phyloP scores from a whole-genome alignment of 192 early-diverging fungal genomes.

The Pilobolus umbonatus region DNA sequence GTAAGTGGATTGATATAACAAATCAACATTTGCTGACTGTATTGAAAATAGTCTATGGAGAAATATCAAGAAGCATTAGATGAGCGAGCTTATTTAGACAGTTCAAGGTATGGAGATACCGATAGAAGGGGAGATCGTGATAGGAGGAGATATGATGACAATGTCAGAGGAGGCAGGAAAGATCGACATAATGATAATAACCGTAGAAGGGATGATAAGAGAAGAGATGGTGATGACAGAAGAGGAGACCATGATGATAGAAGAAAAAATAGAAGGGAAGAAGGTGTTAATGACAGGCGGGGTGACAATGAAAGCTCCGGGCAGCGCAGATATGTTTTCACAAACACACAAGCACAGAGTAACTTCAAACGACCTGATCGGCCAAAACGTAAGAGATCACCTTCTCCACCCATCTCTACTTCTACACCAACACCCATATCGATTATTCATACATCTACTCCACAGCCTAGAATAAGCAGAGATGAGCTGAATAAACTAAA shows the following conservation, averaged over 20 bases:
- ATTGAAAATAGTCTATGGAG: slow-evolving; percentile 47
- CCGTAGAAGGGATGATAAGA: background rate
- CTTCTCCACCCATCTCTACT: slow-evolving; percentile 7
- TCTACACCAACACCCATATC: background rate
- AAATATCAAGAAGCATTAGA: slow-evolving; percentile 59
- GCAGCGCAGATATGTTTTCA: slow-evolving; percentile 28
- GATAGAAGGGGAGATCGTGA: slow-evolving; percentile 13
- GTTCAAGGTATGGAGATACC: slow-evolving; percentile 20
- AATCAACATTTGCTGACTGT: background rate
- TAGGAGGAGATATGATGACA: slow-evolving; percentile 5
- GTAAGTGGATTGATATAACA: slow-evolving; percentile 31
- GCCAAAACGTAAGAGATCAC: slow-evolving; percentile 8
- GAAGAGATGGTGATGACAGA: slow-evolving; percentile 5
- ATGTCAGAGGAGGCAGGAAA: background rate
- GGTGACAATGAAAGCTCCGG: background rate
- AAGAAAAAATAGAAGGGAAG: background rate
- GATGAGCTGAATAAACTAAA: slow-evolving; percentile 85
- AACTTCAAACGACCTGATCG: slow-evolving; percentile 8
- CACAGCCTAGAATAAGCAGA: slow-evolving; percentile 27
- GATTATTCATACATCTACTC: background rate
- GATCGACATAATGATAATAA: background rate
- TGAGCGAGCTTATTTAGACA: slow-evolving; percentile 61
- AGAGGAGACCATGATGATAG: background rate
- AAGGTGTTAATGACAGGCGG: slow-evolving; percentile 10
- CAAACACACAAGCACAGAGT: background rate